phyloP scores from a whole-genome alignment of 495 filamentous ascomycete genomes.

The Lepraria neglecta region DNA sequence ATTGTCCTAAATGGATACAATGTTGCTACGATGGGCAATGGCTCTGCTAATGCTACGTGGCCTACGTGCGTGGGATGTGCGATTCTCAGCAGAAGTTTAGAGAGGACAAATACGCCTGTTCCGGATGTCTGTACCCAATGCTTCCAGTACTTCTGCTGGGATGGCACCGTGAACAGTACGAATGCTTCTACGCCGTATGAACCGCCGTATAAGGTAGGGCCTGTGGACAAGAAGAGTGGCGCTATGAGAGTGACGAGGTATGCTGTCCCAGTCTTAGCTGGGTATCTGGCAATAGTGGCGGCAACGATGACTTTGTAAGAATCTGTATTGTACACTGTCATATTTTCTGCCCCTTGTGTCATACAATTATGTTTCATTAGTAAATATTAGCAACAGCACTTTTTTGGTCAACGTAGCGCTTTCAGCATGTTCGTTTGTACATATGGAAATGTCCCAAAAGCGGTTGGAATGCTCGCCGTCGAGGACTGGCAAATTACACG shows the following conservation, averaged over 20 bases:
- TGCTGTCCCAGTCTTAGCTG: not conserved
- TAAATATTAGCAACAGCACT: not conserved
- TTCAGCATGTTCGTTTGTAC: not conserved
- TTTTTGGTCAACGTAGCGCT: not conserved
- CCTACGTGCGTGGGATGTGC: constrained; percentile 79
- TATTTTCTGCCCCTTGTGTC: not conserved
- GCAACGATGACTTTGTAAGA: not conserved
- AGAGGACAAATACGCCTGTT: constrained; percentile 56
- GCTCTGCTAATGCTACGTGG: constrained; percentile 66
- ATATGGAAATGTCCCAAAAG: not conserved
- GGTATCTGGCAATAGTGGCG: not conserved
- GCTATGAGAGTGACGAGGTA: constrained; percentile 15
- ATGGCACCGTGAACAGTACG: constrained; percentile 55
- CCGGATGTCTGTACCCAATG: constrained; percentile 65
- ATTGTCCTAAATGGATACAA: constrained; percentile 83
- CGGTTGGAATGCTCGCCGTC: not conserved
- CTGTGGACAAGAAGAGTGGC: constrained; percentile 17
- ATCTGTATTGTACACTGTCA: not conserved
- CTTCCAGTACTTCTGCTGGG: constrained; percentile 83
- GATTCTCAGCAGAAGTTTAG: constrained; percentile 67
- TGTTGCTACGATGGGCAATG: constrained; percentile 74
- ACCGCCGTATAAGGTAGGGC: constrained; percentile 29
- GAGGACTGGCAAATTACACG: not conserved
- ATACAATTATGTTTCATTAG: not conserved
- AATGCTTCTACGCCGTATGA: constrained; percentile 29